Evolutionary conservation across 306 rosid genomes (phyloP), one percentile per base, ranked within the genome.

Genomic region (Echinosophora koreensis): DNA sequence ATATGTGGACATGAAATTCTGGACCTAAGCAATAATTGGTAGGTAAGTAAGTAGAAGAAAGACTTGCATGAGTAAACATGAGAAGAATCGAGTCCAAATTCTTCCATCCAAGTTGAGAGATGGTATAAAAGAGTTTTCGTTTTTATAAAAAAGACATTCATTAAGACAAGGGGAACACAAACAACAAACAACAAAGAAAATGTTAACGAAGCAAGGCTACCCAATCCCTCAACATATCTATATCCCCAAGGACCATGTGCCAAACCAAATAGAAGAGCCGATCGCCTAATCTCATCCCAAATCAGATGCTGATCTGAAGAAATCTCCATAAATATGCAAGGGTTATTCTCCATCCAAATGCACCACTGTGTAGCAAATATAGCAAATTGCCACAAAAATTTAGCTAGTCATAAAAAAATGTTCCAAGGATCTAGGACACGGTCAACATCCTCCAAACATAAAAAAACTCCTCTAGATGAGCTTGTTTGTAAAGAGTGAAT

Each of bases 31-130:
- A 13, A 67, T 44, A 32, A 17, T 42, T 37, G 41, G 72, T 7
- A 37, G 8, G 32, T 13, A 35, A 22, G 72, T 7, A 37, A 15
- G 32, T 13, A 35, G 7, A 46, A 67, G 38, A 65, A 65, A 42
- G 12, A 13, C 41, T 13, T 50, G 50, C 66, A 58, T 12, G 11
- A 58, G 75, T 16, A 57, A 67, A 44, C 74, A 55, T 18, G 47
- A 67, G 9, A 56, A 56, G 37, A 77, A 77, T 52, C 59, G 12
- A 30, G 27, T 38, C 59, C 51, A 70, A 52, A 52, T 70, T 52
- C 62, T 34, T 15, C 34, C 61, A 54, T 34, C 47, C 4, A 34
- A 66, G 39, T 14, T 11, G 71, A 44, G 1, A 22, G 39, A 66
- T 11, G 52, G 56, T 42, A n/a, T 42, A 39, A 5, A 66, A 46